Evolutionary conservation across 2,329 filamentous ascomycete genomes (phyloP).

Genomic region (Diplodia corticola): DNA sequence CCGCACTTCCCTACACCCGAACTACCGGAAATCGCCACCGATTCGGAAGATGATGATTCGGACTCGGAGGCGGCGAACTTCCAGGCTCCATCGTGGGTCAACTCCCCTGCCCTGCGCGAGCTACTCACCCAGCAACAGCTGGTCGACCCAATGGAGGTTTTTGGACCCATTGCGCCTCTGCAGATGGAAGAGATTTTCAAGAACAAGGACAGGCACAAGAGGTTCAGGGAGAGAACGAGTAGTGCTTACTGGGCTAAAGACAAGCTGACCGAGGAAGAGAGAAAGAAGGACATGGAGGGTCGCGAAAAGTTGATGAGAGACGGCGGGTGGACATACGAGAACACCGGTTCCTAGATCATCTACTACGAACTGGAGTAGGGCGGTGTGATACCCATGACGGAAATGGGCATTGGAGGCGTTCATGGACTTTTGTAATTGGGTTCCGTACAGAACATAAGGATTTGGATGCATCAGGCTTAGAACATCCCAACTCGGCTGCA

Average conservation of each 20-base stretch:
- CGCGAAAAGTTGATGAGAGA: slow-evolving; percentile 77
- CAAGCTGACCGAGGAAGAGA: slow-evolving; percentile 82
- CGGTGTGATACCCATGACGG: neutral
- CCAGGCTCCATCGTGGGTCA: slow-evolving; percentile 77
- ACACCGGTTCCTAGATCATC: neutral
- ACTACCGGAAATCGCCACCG: slow-evolving; percentile 91
- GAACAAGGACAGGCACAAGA: slow-evolving; percentile 80
- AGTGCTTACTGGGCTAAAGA: slow-evolving; percentile 94
- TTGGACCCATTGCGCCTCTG: slow-evolving; percentile 82
- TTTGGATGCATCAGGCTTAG: neutral
- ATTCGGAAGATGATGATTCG: slow-evolving; percentile 79
- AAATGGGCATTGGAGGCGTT: neutral
- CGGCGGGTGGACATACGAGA: slow-evolving; percentile 66
- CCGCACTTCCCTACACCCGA: slow-evolving; percentile 88
- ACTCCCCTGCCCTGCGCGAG: slow-evolving; percentile 77
- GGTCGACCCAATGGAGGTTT: slow-evolving; percentile 80
- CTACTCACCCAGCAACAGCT: slow-evolving; percentile 80
- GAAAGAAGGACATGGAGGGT: slow-evolving; percentile 74
- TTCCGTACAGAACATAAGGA: neutral
- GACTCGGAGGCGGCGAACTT: slow-evolving; percentile 47
- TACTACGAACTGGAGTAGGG: neutral
- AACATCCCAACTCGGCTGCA: neutral
- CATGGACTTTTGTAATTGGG: neutral
- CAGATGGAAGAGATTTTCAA: slow-evolving; percentile 98
- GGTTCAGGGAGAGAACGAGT: slow-evolving; percentile 86